Percentiles rank a stretch among this genome's conserved stretches.
Evolutionary conservation across 345 rosid genomes (phyloP).

Genomic region (Salix purpurea): DNA sequence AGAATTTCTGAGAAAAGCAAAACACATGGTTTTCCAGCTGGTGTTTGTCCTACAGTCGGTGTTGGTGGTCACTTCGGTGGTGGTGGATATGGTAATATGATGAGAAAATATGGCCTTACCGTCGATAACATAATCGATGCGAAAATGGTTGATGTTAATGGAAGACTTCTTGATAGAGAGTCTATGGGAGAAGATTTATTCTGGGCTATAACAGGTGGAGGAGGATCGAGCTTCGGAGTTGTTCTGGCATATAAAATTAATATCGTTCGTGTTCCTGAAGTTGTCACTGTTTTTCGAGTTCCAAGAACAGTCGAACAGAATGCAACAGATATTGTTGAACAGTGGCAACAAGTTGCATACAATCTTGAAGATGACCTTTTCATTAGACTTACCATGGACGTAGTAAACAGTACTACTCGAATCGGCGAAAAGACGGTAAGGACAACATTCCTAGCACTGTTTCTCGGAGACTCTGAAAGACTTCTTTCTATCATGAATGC

Average conservation of each 20-base stretch:
- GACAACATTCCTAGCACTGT: neutral
- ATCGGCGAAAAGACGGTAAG: neutral
- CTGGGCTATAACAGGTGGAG: conserved; percentile 13
- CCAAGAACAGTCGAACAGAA: conserved; percentile 2
- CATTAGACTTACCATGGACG: conserved; percentile 1
- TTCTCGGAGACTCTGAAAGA: neutral
- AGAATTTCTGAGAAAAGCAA: conserved; percentile 6
- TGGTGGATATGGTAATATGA: conserved; percentile 10
- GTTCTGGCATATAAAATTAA: conserved; percentile 7
- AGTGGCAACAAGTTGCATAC: conserved; percentile 9
- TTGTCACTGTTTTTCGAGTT: conserved; percentile 2
- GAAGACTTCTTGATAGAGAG: conserved; percentile 4
- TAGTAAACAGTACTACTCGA: neutral
- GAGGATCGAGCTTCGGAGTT: conserved; percentile 11
- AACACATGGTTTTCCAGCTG: conserved; percentile 3
- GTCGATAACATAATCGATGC: conserved; percentile 7
- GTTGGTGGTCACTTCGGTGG: conserved; percentile 9
- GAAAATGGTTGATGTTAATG: conserved; percentile 1
- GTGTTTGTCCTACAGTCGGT: conserved; percentile 4
- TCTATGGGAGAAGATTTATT: conserved; percentile 11
- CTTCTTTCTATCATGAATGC: neutral
- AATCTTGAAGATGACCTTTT: conserved; percentile 3
- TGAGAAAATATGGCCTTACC: conserved; percentile 9
- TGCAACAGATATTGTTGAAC: conserved; percentile 5
- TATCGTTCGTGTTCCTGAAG: conserved; percentile 6